Base-by-base conservation (phyloP, 2,329 filamentous ascomycete species). In the Tolypocladium sp. region DNA sequence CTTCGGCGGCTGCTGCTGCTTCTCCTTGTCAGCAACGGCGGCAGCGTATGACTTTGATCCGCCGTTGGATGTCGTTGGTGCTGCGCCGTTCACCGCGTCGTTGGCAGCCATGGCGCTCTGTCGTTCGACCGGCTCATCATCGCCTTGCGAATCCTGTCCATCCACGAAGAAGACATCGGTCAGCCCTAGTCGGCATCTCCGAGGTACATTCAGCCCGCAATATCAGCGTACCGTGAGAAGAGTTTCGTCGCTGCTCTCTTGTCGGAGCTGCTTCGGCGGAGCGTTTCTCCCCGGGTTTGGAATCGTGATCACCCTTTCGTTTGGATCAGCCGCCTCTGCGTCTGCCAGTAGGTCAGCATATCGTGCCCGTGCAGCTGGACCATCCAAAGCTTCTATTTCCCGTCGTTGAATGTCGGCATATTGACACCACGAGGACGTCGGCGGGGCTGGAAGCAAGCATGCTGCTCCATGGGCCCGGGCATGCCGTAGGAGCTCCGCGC, bases 221-320 rank as follows among this genome's bases (percentile, higher is more conserved):
- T 3, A 15, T 37, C 30, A 35, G 20, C 52, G 20, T 37, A 57
- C 58, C 55, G 40, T 37, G 4, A 57, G 20, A 38, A 57, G 58
- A 7, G 38, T 57, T 37, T 57, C 49, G 4, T 57, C 55, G 44
- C 58, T 59, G 55, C 55, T 57, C n/a, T 57, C 55, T 10, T 42
- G 46, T n/a, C 30, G 38, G 42, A 60, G 52, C 57, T 57, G 61
- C 42, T 25, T 8, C 27, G 22, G 46, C 55, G 56, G 49, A 52
- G 64, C 57, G 27, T 63, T 56, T 41, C 44, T 59, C 38, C 63
- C 61, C 27, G 62, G 60, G 46, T 67, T 65, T 5, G 64, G 58
- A 40, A 64, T 59, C 15, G 62, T 64, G 27, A 62, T 62, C 53
- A 66, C 64, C 55, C 68, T 68, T 57, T 67, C 63, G 57, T 64